Conservation (phyloP, 371 early-diverging fungal species). For the Mortierella sp. region DNA sequence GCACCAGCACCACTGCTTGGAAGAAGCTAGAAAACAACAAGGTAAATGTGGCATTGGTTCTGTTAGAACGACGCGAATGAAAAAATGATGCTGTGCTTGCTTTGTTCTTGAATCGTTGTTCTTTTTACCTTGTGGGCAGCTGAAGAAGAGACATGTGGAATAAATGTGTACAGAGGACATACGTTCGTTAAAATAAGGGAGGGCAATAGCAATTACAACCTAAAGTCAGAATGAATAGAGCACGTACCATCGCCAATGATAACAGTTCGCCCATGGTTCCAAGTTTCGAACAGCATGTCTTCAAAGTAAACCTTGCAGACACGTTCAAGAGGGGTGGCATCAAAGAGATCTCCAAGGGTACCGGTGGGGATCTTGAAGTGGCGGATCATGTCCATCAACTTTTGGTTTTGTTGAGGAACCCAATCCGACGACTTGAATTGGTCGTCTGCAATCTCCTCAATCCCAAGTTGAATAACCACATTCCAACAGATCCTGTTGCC, state of each 20-base stretch:
- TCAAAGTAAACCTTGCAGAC: constrained; percentile 33
- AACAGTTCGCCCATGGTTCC: constrained; percentile 33
- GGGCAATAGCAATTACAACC: not conserved
- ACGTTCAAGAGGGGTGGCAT: constrained; percentile 19
- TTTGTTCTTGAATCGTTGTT: not conserved
- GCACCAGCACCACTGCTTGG: not conserved
- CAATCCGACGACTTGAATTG: constrained; percentile 21
- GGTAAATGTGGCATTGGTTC: no score
- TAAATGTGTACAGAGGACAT: not conserved
- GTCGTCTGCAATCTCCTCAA: not conserved
- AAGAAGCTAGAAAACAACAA: not conserved
- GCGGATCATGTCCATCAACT: constrained; percentile 12
- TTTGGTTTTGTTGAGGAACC: constrained; percentile 10
- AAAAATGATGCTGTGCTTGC: not conserved
- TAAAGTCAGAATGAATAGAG: not conserved
- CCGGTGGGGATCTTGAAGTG: constrained; percentile 21
- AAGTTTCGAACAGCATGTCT: constrained; percentile 42
- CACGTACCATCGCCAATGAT: constrained; percentile 38
- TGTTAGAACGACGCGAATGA: no score
- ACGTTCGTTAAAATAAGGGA: not conserved
- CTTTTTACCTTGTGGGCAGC: constrained; percentile 25
- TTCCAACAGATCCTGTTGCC: constrained; percentile 28
- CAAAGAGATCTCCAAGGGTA: constrained; percentile 20
- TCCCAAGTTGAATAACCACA: constrained; percentile 5
- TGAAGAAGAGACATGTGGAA: not conserved